Conservation (phyloP, 23 red algal genomes). For the Porphyridium purpureum region DNA sequence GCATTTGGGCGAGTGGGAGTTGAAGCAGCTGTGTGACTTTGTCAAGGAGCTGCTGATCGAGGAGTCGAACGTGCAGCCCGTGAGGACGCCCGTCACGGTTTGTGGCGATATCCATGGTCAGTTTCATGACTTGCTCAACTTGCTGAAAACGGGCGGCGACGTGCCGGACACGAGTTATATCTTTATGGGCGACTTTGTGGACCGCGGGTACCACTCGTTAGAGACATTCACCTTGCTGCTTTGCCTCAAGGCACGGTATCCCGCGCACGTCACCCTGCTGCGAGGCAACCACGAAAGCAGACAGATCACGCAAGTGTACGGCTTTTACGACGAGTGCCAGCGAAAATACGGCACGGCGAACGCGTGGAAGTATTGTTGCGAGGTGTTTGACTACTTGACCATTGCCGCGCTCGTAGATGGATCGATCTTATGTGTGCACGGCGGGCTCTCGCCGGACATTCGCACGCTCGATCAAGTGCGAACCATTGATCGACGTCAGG, state of each 20-base stretch:
- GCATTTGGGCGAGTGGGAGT: conserved; percentile 75
- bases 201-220: conserved; percentile 90
- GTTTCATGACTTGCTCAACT: conserved; percentile 75
- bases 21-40: conserved; percentile 96
- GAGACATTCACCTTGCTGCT: conserved; percentile 95
- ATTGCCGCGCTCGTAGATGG: conserved; percentile 94
- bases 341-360: conserved; percentile 97
- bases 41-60: conserved; percentile 99
- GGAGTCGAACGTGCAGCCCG: conserved; percentile 95
- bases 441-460: conserved; percentile 94
- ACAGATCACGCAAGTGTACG: conserved; percentile 99
- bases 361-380: conserved; percentile 98
- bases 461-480: conserved; percentile 95
- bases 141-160: conserved; percentile 90
- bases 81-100: conserved; percentile 73
- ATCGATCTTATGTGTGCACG: conserved; percentile 86
- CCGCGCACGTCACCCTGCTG: conserved; percentile 80
- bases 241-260: conserved; percentile 95
- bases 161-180: conserved; percentile 87
- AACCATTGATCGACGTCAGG: conserved; percentile 89
- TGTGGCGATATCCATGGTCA: conserved; percentile 97
- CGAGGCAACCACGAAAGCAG: conserved; percentile 94
- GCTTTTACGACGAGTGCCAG: conserved; percentile 99
- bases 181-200: conserved; percentile 99
- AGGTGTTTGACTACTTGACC: conserved; percentile 98